phyloP scores from a whole-genome alignment of 805 yeast species.

The Torulaspora franciscae region DNA sequence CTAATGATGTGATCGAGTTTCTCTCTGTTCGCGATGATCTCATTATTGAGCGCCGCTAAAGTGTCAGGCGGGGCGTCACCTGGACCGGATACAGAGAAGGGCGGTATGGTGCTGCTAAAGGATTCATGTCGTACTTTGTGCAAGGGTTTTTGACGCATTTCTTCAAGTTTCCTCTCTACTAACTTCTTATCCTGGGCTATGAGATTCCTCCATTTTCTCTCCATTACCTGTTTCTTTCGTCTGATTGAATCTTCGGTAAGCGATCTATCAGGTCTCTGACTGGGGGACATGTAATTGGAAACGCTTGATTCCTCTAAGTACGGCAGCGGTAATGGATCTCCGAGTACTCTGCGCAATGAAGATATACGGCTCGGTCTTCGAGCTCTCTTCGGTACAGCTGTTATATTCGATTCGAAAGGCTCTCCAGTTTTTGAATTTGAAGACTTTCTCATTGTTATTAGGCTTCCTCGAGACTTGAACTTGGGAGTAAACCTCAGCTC shows the following conservation, averaged over 20 bases:
- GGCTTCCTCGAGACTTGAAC: constrained; percentile 22
- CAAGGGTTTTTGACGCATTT: constrained; percentile 11
- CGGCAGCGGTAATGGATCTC: constrained; percentile 40
- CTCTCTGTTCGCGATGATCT: constrained; percentile 19
- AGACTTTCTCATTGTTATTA: constrained; percentile 10
- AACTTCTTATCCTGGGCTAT: constrained; percentile 14
- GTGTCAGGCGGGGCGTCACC: neutral
- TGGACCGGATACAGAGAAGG: constrained; percentile 1
- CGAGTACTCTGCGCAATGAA: constrained; percentile 24
- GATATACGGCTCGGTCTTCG: constrained; percentile 2
- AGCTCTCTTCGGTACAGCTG: neutral
- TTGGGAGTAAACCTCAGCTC: constrained; percentile 32
- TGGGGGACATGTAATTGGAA: neutral
- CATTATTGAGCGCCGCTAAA: constrained; percentile 16
- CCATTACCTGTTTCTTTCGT: constrained; percentile 14
- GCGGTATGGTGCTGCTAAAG: neutral
- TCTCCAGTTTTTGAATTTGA: constrained; percentile 1
- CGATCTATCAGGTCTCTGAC: neutral
- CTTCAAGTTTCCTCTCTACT: constrained; percentile 19
- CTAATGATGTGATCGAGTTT: constrained; percentile 28
- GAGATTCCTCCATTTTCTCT: constrained; percentile 17
- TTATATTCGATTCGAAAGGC: neutral
- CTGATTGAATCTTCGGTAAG: constrained; percentile 5
- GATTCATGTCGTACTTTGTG: neutral
- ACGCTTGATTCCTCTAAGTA: constrained; percentile 22